phyloP scores from a whole-genome alignment of 164 flowering plant genomes.

The Liriodendron chinense region DNA sequence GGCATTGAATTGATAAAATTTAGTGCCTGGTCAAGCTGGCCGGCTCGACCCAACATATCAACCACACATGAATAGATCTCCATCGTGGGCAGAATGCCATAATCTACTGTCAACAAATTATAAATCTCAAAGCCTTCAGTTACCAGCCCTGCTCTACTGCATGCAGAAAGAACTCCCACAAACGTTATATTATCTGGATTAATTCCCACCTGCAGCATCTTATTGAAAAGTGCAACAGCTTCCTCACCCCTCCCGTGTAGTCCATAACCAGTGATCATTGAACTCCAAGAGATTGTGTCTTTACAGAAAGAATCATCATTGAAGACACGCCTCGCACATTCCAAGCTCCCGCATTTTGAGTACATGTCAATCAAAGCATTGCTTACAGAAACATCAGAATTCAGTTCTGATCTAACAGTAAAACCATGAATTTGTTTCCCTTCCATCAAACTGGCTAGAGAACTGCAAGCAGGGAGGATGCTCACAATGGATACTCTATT shows the following conservation, averaged over 20 bases:
- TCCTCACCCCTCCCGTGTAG: conserved; percentile 60
- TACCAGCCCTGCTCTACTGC: conserved; percentile 53
- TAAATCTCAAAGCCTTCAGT: conserved; percentile 52
- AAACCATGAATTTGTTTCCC: conserved; percentile 69
- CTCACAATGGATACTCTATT: conserved; percentile 55
- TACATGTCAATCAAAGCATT: conserved; percentile 73
- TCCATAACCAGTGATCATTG: conserved; percentile 64
- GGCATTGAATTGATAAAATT: conserved; percentile 57
- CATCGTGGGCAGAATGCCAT: conserved; percentile 40
- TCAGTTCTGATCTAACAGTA: conserved; percentile 41
- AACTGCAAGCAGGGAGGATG: conserved; percentile 53
- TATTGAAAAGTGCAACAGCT: conserved; percentile 41
- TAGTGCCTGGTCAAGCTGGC: conserved; percentile 54
- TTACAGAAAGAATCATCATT: conserved; percentile 33
- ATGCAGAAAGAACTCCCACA: conserved; percentile 72
- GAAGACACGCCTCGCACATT: conserved; percentile 46
- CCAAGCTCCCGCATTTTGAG: conserved; percentile 59
- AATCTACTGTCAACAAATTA: conserved; percentile 20
- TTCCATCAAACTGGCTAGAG: conserved; percentile 33
- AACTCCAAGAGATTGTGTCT: conserved; percentile 69
- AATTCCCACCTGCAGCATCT: conserved; percentile 46
- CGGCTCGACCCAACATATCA: conserved; percentile 63
- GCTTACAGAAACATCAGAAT: conserved; percentile 34
- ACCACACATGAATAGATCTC: conserved; percentile 74
- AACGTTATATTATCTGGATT: conserved; percentile 51